Base-by-base conservation (phyloP, 1,284 basidiomycete genomes). In the Pseudozyma sp. region DNA sequence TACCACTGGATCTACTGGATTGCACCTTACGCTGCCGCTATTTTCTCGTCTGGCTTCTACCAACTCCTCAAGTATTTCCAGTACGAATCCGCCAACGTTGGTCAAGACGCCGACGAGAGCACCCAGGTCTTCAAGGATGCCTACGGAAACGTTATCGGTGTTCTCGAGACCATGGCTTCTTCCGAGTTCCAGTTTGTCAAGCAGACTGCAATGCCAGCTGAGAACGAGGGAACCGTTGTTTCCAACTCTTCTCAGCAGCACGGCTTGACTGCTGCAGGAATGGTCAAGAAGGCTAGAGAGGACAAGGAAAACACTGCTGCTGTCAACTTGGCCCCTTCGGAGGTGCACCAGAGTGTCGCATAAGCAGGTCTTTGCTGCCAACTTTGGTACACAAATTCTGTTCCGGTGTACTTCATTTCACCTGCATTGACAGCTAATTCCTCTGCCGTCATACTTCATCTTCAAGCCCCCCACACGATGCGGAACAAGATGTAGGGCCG, bases 1-100 rank as follows among this genome's bases (percentile, higher is more conserved):
- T 70, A 63, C 52, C 34, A 55, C 42, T 81, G 79, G 79, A 68
- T 81, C 48, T 81, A 81, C 61, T 81, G 58, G 50, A 59, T 70
- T 18, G 76, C 70, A 0, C 76, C 78, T 1, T 80, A 80, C 68
- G 9, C 52, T 0, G 78, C 76, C 5, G 76, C 73, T 9, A 45
- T 81, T 39, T 8, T 79, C 43, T 66, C 75, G 5, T 34, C 69
- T 2, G 78, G 52, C 31, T 75, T 81, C 67, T 81, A 80, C 67
- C 18, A 34, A 45, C 21, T 57, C 2, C 67, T 81, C 50, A 76
- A 76, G 48, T 57, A 55, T 38, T 65, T 71, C 39, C 61, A 72
- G 49, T 81, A 81, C 59, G 69, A 78, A 18, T 76, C 75, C n/a
- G 75, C 67, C 50, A 70, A 67, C 47, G 47, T 68, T 18, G 79